Base-by-base conservation (phyloP, 1,284 basidiomycete species). In the Irpex lacteus region DNA sequence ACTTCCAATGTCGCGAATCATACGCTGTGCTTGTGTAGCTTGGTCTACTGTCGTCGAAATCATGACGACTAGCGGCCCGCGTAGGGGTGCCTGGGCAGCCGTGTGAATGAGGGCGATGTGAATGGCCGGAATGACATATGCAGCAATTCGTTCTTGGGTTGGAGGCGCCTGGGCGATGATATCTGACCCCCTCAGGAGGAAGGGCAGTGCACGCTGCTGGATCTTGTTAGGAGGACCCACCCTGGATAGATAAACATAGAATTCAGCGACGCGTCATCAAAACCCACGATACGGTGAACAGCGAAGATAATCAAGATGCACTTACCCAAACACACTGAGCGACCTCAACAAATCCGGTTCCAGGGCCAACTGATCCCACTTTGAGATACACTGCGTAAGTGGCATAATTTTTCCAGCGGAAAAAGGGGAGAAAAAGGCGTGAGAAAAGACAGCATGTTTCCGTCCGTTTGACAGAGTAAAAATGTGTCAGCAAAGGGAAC, bases 191-290 rank as follows among this genome's bases (percentile, higher is more conserved):
- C 94, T 89, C 59, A 98, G 83, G 66, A 99, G 88, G 78, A 98
- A 98, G 1, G 97, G 97, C 62, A 99, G 82, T 50, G 97, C 96
- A 62, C 96, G 89, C 74, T 97, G 95, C 77, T 99, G 97, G 67
- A 98, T 98, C 82, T 98, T 99, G 78, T 98, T 98, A 4, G 97
- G 97, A 4, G 97, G 97, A 0, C 97, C 97, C 67, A 98, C 90
- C 56, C 95, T 96, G 60, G 40, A 44, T 44, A 11, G 54, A 9
- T 13, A 34, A 11, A 36, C 18, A 56, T 53, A 53, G 21, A 26
- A 3, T 56, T 56, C 26, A 56, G 9, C 53, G 19, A 59, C 65
- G 40, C 64, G 67, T 59, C 62, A 40, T 44, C 40, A 8, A 9
- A 44, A 11, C 40, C 40, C 40, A 4, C 4, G 40, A 44, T 44